These are phyloP conservation scores for Erythrophleum fordii DNA, from an alignment of 306 rosid genomes.

Conservation along the genomic window DNA sequence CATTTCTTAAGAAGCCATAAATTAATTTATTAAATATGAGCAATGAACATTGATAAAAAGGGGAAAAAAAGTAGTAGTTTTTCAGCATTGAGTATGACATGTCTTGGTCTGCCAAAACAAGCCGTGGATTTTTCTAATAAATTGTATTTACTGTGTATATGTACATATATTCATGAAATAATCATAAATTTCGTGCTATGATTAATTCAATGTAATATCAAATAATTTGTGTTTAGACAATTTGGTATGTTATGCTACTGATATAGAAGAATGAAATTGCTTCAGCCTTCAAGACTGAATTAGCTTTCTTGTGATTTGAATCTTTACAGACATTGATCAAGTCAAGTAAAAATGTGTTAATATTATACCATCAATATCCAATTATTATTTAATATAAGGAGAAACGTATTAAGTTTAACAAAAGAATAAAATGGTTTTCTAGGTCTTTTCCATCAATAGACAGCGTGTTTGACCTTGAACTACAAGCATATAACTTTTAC, in stretches of 20 bases:
- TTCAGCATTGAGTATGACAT: no score
- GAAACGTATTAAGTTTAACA: no score
- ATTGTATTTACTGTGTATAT: no score
- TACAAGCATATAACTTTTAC: neutral
- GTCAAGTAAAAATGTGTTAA: neutral
- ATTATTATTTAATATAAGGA: neutral
- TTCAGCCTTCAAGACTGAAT: neutral
- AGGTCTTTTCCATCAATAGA: neutral
- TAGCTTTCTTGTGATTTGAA: neutral
- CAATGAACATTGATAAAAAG: no score
- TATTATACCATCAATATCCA: neutral
- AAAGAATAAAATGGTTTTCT: neutral
- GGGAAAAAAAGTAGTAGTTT: no score
- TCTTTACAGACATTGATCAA: neutral
- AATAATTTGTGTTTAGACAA: neutral
- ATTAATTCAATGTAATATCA: neutral
- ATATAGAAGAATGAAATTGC: neutral
- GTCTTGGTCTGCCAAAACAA: no score
- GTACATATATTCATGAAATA: no score
- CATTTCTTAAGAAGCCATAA: no score
- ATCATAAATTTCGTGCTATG: neutral
- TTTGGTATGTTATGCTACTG: neutral
- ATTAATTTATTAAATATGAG: no score
- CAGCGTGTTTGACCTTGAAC: neutral
- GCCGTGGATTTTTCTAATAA: no score